Evolutionary conservation across 1,284 basidiomycete species (phyloP).

Genomic region (Crepidotus sp.): DNA sequence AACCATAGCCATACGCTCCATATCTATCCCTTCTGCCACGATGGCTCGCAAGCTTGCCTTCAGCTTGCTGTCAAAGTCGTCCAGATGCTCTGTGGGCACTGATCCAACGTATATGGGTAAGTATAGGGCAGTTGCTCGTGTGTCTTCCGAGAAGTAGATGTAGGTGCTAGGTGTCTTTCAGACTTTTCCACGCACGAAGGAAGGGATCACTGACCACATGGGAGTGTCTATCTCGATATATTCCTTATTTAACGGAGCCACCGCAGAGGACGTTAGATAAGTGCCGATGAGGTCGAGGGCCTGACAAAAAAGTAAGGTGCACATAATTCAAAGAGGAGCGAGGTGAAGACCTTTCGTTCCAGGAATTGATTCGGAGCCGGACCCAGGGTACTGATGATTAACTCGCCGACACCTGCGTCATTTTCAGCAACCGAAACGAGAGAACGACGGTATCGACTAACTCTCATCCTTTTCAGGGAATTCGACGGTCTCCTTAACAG

Average conservation of each 20-base stretch:
- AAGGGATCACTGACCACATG: conserved; percentile 54
- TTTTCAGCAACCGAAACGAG: not conserved
- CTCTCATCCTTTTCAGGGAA: conserved; percentile 99
- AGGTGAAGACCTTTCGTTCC: conserved; percentile 53
- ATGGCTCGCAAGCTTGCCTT: conserved; percentile 67
- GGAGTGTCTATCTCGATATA: conserved; percentile 91
- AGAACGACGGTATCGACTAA: conserved; percentile 19
- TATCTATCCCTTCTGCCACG: conserved; percentile 75
- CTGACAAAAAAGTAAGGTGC: no score
- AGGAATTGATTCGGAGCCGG: conserved; percentile 69
- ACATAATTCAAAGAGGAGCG: not conserved
- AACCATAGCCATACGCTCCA: conserved; percentile 85
- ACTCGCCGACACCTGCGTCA: conserved; percentile 61
- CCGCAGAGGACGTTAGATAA: conserved; percentile 86
- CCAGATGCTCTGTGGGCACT: conserved; percentile 75
- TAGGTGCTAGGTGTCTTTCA: conserved; percentile 48
- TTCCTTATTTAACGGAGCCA: conserved; percentile 87
- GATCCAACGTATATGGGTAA: conserved; percentile 77
- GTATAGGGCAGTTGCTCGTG: conserved; percentile 68
- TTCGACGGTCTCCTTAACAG: conserved; percentile 62
- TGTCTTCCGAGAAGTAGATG: conserved; percentile 77
- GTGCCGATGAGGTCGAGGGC: conserved; percentile 81
- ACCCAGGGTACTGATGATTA: conserved; percentile 76
- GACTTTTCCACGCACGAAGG: not conserved
- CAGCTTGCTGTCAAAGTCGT: conserved; percentile 65